A percentile compares a stretch with the other conserved stretches of the same genome.
These are phyloP conservation scores for Exophiala oligosperma DNA, from an alignment of 2,329 filamentous ascomycete genomes.

Conservation along the genomic window DNA sequence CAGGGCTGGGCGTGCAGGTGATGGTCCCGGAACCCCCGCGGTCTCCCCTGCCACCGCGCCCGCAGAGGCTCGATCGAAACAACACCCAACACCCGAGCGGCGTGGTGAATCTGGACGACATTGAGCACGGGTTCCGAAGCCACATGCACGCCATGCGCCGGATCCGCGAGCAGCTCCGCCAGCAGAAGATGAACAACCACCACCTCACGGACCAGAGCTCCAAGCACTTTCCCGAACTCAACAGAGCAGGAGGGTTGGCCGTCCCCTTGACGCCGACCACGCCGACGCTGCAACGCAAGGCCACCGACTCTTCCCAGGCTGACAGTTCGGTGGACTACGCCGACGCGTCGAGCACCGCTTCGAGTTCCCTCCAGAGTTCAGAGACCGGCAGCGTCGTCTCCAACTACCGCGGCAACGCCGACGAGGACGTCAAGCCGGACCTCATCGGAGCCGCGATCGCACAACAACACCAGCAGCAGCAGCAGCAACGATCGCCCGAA, in stretches of 20 bases:
- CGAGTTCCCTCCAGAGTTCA: slow-evolving; percentile 11
- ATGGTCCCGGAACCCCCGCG: neutral
- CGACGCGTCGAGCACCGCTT: slow-evolving; percentile 11
- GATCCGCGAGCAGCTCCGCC: slow-evolving; percentile 23
- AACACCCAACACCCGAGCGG: slow-evolving; percentile 1
- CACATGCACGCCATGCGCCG: slow-evolving; percentile 26
- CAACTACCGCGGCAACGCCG: neutral
- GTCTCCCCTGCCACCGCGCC: slow-evolving; percentile 1
- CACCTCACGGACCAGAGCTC: slow-evolving; percentile 15
- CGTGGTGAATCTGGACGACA: slow-evolving; percentile 18
- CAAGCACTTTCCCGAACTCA: slow-evolving; percentile 14
- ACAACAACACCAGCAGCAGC: neutral
- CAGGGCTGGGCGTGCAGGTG: slow-evolving; percentile 1
- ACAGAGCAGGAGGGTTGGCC: neutral
- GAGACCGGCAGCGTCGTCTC: slow-evolving; percentile 14
- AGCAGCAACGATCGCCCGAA: neutral
- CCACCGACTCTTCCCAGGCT: slow-evolving; percentile 2
- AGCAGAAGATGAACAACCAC: slow-evolving; percentile 20
- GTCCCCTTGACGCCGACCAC: slow-evolving; percentile 8
- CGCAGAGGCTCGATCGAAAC: neutral
- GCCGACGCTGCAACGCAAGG: slow-evolving; percentile 5
- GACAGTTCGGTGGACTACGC: slow-evolving; percentile 13
- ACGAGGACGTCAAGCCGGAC: neutral
- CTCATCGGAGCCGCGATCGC: too few relatives aligned
- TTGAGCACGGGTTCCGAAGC: slow-evolving; percentile 22